phyloP scores from a whole-genome alignment of 306 rosid species.

The Lathyrus sativus region DNA sequence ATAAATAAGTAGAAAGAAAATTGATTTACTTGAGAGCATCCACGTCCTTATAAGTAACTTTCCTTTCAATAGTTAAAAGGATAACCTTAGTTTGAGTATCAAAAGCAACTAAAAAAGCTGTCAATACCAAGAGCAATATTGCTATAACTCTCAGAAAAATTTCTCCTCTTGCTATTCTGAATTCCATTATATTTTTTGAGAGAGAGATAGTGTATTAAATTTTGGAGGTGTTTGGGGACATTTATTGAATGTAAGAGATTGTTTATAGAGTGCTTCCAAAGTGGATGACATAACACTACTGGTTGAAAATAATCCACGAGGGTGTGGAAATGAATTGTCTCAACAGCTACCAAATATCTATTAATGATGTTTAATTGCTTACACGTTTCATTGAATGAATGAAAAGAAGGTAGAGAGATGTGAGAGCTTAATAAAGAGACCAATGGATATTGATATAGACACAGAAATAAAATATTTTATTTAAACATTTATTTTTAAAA shows the following conservation, averaged over 20 bases:
- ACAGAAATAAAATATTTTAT: too few relatives aligned
- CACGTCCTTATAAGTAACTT: constrained; percentile 63
- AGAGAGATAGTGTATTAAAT: not conserved
- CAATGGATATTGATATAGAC: too few relatives aligned
- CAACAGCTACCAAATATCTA: constrained; percentile 39
- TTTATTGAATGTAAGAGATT: not conserved
- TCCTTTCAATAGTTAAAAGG: constrained; percentile 30
- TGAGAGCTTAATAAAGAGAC: not conserved
- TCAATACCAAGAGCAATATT: constrained; percentile 40
- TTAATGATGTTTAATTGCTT: constrained; percentile 15
- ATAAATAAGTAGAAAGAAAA: not conserved
- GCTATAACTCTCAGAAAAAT: constrained; percentile 52
- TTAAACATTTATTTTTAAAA: too few relatives aligned
- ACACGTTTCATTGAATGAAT: constrained; percentile 3
- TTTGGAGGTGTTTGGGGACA: not conserved
- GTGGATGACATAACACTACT: not conserved
- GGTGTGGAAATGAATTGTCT: constrained; percentile 3
- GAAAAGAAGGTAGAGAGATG: not conserved
- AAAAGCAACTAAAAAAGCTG: constrained; percentile 60
- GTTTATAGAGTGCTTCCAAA: not conserved
- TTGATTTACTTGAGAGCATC: constrained; percentile 54
- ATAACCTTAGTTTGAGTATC: constrained; percentile 59
- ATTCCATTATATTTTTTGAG: constrained; percentile 28
- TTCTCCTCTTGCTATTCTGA: constrained; percentile 42
- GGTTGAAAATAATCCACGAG: constrained; percentile 1